Evolutionary conservation across 129 eudicot genomes (phyloP).

Genomic region (Pseudognaphalium luteoalbum): DNA sequence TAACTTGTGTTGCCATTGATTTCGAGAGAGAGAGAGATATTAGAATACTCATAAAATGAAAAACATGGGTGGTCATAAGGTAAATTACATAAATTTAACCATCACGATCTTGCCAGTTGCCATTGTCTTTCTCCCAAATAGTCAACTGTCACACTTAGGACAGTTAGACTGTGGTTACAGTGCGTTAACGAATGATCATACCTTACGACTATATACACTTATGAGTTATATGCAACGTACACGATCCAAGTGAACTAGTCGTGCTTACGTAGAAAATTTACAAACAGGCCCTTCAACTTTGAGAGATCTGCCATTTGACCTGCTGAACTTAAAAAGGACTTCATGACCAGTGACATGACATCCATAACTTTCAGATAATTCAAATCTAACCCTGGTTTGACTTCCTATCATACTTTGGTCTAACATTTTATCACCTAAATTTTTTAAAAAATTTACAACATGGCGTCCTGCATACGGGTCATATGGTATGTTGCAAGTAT

Average conservation of each 20-base stretch:
- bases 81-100: neutral
- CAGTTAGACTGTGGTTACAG: too few relatives aligned
- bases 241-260: neutral
- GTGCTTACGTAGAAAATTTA: neutral
- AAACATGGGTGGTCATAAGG: neutral
- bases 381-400: too few relatives aligned
- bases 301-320: neutral
- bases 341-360: neutral
- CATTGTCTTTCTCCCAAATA: too few relatives aligned
- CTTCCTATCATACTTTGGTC: too few relatives aligned
- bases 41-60: too few relatives aligned
- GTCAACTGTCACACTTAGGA: too few relatives aligned
- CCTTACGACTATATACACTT: conserved; percentile 20
- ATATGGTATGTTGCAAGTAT: neutral
- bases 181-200: conserved; percentile 26
- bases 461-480: neutral
- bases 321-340: neutral
- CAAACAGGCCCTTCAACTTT: neutral
- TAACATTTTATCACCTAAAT: neutral
- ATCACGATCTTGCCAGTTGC: neutral
- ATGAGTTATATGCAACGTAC: neutral
- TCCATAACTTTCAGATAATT: neutral
- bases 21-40: neutral
- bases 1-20: too few relatives aligned
- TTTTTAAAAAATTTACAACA: neutral